Conservation (phyloP, 495 filamentous ascomycete species). For the Platismatia glauca region DNA sequence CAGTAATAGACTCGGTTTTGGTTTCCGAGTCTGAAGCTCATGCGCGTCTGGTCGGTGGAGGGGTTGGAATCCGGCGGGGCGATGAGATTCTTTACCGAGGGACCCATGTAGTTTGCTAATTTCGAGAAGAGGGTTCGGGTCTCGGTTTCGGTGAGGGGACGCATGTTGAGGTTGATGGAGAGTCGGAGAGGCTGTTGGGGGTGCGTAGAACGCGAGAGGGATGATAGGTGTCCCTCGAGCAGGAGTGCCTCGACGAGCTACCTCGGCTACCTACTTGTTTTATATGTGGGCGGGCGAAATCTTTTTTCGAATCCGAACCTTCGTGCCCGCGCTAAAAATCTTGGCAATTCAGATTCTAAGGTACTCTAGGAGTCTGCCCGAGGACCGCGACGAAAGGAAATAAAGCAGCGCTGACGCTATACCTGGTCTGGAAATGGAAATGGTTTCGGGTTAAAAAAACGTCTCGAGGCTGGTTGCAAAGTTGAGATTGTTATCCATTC, state of each 20-base stretch:
- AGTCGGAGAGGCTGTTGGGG: not conserved
- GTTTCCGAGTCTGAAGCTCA: conserved; percentile 73
- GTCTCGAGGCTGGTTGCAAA: not conserved
- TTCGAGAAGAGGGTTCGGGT: conserved; percentile 70
- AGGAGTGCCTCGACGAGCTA: too few relatives aligned
- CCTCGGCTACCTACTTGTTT: too few relatives aligned
- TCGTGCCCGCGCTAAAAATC: conserved; percentile 23
- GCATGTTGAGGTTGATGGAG: conserved; percentile 41
- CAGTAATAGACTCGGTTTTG: conserved; percentile 80
- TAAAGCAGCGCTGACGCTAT: too few relatives aligned
- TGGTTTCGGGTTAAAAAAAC: too few relatives aligned
- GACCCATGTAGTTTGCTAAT: conserved; percentile 74
- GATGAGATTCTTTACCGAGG: conserved; percentile 70
- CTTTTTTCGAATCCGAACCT: too few relatives aligned
- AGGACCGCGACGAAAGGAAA: too few relatives aligned
- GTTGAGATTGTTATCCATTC: not conserved
- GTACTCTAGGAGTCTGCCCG: too few relatives aligned
- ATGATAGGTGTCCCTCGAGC: too few relatives aligned
- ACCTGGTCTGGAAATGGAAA: too few relatives aligned
- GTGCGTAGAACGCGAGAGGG: too few relatives aligned
- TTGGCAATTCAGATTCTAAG: too few relatives aligned
- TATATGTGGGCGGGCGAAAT: too few relatives aligned
- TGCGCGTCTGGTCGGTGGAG: conserved; percentile 52
- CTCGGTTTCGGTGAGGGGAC: conserved; percentile 64
- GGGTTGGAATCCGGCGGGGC: conserved; percentile 59